Evolutionary conservation across 192 early-diverging fungal species (phyloP), one percentile per base, ranked within the genome.

Genomic region (Coemansia sp.): DNA sequence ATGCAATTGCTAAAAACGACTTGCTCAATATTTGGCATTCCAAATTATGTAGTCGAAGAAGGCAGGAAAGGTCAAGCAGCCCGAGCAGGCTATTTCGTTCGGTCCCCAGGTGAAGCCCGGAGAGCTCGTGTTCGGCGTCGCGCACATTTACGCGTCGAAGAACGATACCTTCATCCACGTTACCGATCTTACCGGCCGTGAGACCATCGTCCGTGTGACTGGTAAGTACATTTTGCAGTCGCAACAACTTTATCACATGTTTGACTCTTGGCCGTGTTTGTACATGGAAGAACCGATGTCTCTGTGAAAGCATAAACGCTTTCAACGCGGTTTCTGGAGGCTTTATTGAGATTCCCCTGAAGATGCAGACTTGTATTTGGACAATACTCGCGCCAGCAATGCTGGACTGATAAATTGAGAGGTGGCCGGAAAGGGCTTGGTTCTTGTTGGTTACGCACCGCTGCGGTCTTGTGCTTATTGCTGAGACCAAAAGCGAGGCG

Each of bases 111-210:
- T 94, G 84, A 91, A 92, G 71, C 93, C 93, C 79, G 96, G 94
- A 73, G 96, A 99, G 86, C 86, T 91, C 82, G 97, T 99, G 67
- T 99, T 97, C 73, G 97, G 97, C 82, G 97, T 99, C 86, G 94
- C 94, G 65, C 97, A 97, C 91, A 98, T 99, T 86, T 98, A 91
- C 75, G 96, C 97, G 80, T 92, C 90, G 59, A 96, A 93, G 89
- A 99, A 99, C 90, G 97, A 99, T 84, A 99, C 97, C 73, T 99
- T 99, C 76, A 94, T 99, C 74, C 97, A 99, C 87, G 89, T 99
- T 76, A 99, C 97, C 68, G 97, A 99, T 97, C 85, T 99, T 71
- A 93, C 96, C 74, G 97, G 97, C 59, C 90, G 94, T 80, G 96
- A 99, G 89, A 99, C 97, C 82, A 96, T 99, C 77, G 87, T 89